phyloP scores from a whole-genome alignment of 2,329 filamentous ascomycete species.

The Beauveria varroae region DNA sequence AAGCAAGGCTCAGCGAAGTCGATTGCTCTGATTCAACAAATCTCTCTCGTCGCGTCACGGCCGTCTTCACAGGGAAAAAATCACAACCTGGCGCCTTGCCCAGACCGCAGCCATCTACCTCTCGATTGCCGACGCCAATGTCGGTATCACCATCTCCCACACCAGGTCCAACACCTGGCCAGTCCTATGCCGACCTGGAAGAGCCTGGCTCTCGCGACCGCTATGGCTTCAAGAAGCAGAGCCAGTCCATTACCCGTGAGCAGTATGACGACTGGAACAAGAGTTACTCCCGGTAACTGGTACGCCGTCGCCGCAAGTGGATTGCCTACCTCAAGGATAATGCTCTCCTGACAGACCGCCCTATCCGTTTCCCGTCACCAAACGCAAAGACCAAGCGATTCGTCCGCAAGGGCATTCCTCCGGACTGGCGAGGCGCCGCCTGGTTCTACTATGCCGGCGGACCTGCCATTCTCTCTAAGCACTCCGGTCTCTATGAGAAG shows the following conservation, averaged over 20 bases:
- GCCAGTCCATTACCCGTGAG: conserved; percentile 65
- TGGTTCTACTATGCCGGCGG: conserved; percentile 97
- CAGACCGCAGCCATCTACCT: conserved; percentile 11
- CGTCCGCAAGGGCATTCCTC: conserved; percentile 86
- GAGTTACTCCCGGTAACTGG: conserved; percentile 67
- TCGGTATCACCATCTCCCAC: conserved; percentile 2
- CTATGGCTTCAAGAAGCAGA: conserved; percentile 91
- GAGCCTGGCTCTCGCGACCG: conserved; percentile 58
- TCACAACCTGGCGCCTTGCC: no score
- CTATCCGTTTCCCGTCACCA: conserved; percentile 70
- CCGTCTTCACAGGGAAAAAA: conserved; percentile 11
- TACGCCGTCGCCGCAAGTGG: conserved; percentile 76
- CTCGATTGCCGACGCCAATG: conserved; percentile 8
- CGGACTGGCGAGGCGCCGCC: conserved; percentile 87
- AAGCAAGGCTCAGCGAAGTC: conserved; percentile 34
- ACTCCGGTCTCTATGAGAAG: conserved; percentile 68
- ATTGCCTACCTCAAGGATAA: conserved; percentile 66
- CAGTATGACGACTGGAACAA: conserved; percentile 79
- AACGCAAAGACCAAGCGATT: conserved; percentile 83
- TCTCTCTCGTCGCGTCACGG: conserved; percentile 18
- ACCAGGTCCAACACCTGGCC: conserved; percentile 12
- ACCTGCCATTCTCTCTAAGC: conserved; percentile 66
- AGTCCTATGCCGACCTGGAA: conserved; percentile 28
- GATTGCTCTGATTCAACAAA: conserved; percentile 35
- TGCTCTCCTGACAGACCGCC: conserved; percentile 62